Evolutionary conservation across 495 filamentous ascomycete species (phyloP), one percentile per base, ranked within the genome.

Genomic region (Daldinia loculata): DNA sequence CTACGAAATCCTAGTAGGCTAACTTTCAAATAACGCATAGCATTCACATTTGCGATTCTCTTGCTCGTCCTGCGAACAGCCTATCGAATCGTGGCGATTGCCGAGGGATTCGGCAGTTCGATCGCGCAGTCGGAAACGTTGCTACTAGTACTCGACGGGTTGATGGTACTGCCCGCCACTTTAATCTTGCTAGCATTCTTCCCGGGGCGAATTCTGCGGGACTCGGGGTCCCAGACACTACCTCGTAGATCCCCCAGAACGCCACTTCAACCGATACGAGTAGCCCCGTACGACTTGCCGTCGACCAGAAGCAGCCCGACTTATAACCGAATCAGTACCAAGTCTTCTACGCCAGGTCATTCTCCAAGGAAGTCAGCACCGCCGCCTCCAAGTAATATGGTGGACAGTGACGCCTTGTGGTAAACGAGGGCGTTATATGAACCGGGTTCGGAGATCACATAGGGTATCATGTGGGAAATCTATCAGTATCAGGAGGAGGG

Each of bases 101-200:
- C 69, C 6, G 71, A 76, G 51, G 70, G 74, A 24, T 67, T 63
- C 26, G 43, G 17, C 15, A 74, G 68, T 53, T 68, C 69, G 1
- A 61, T 76, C 45, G 69, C 74, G 27, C 75, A 69, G 51, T 64
- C 65, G 5, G 75, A 77, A 64, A 50, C 64, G 17, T 43, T 76
- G 29, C 69, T 77, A 6, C 63, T 80, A 5, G 43, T 82, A 39
- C 73, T 84, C 29, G 80, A 85, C 66, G 82, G 79, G 27, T 64
- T 76, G 9, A 67, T 77, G 62, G 75, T 83, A 30, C 69, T 83
- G 8, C 43, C 83, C 6, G 74, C 76, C 4, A 53, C 51, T 26
- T 41, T 80, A 15, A 66, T 81, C 9, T 60, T 83, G n/a, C 51
- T 77, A 9, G 67, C 15, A 5, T 77, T 66, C 55, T 71, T 74